These are phyloP conservation scores for Lavandula angustifolia DNA, from an alignment of 257 asterid species.

Conservation along the genomic window DNA sequence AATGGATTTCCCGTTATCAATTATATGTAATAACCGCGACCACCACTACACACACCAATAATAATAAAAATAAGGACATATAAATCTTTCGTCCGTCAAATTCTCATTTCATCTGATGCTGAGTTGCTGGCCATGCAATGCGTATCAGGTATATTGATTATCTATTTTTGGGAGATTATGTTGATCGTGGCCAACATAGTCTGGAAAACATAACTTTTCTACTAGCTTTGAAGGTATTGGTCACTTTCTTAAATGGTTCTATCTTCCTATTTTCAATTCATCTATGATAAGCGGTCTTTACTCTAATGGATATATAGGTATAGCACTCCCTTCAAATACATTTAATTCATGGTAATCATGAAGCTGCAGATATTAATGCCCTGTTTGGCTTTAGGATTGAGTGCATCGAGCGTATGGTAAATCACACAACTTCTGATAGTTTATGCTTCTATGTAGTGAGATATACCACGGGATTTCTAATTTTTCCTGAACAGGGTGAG, in stretches of 20 bases:
- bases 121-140: conserved; percentile 43
- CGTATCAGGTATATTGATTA: conserved; percentile 85
- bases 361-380: conserved; percentile 99
- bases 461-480: conserved; percentile 27
- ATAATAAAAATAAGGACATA: not conserved
- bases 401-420: conserved; percentile 99
- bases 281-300: conserved; percentile 28
- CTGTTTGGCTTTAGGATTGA: conserved; percentile 97
- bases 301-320: conserved; percentile 53
- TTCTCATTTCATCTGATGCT: conserved; percentile 31
- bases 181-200: conserved; percentile 99
- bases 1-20: too few relatives aligned
- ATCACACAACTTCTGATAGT: conserved; percentile 8
- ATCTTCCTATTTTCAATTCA: conserved; percentile 5
- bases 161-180: conserved; percentile 98
- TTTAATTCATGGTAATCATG: conserved; percentile 97
- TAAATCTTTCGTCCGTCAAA: not conserved
- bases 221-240: conserved; percentile 81
- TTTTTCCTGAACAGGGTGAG: conserved; percentile 76
- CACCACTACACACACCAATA: too few relatives aligned
- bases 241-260: conserved; percentile 21
- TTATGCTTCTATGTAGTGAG: conserved; percentile 13
- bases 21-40: not conserved
- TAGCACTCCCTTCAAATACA: conserved; percentile 89
- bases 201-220: conserved; percentile 96